Conservation (phyloP, 805 yeast genomes). For the Yarrowia hollandica region DNA sequence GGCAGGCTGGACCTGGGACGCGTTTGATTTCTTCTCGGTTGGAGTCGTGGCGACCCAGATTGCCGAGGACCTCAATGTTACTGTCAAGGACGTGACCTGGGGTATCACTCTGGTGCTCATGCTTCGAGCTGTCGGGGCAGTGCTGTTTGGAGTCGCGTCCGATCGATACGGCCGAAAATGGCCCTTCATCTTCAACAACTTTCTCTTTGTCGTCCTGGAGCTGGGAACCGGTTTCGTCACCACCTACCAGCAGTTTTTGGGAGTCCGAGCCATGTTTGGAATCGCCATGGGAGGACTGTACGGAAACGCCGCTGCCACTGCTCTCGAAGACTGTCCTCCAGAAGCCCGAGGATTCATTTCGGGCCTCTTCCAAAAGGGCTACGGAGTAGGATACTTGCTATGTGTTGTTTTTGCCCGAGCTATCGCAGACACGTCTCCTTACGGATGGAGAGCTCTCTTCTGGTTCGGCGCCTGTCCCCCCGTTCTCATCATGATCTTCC, state of each 20-base stretch:
- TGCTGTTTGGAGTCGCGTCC: conserved; percentile 60
- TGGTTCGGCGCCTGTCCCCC: conserved; percentile 74
- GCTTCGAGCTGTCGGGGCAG: conserved; percentile 71
- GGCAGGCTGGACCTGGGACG: conserved; percentile 69
- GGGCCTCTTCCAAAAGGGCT: conserved; percentile 79
- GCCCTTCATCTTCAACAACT: conserved; percentile 57
- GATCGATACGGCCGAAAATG: conserved; percentile 67
- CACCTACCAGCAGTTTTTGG: conserved; percentile 59
- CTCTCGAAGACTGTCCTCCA: conserved; percentile 63
- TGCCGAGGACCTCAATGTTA: conserved; percentile 49
- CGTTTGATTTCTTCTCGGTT: conserved; percentile 68
- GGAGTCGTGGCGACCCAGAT: conserved; percentile 55
- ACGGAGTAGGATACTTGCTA: conserved; percentile 66
- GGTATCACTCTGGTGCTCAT: conserved; percentile 70
- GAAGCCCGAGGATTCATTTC: conserved; percentile 61
- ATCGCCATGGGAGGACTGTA: conserved; percentile 71
- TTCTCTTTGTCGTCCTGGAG: conserved; percentile 55
- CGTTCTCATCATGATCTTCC: conserved; percentile 58
- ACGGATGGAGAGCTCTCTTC: conserved; percentile 69
- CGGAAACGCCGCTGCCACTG: conserved; percentile 64
- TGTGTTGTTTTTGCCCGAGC: conserved; percentile 67
- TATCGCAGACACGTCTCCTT: conserved; percentile 48
- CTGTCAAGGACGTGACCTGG: conserved; percentile 61
- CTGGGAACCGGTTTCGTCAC: conserved; percentile 65
- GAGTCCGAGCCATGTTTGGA: conserved; percentile 64